Evolutionary conservation across 768 basidiomycete genomes (phyloP), one percentile per base, ranked within the genome.

Genomic region (Suillus brevipes): DNA sequence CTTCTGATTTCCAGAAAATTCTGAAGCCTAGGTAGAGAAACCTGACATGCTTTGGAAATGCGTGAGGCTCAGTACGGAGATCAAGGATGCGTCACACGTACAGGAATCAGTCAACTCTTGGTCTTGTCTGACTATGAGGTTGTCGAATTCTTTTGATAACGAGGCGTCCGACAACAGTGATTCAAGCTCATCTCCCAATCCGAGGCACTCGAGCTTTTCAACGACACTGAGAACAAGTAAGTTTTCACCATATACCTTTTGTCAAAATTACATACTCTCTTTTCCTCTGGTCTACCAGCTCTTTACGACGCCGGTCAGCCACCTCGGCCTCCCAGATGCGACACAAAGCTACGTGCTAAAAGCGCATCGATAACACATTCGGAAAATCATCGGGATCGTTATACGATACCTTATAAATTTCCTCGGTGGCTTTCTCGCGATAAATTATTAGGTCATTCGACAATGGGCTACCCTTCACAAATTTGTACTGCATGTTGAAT

Each of bases 121-220:
- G 53, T 55, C 53, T 55, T 55, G 31, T n/a, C 53, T 55, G 53
- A 55, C 31, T 20, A 55, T 10, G 20, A 55, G 53, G 20, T n/a
- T 55, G 20, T 55, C 53, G 10, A 55, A 55, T 55, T 34, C 31
- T 34, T 13, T 20, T 55, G 6, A 34, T 34, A 3, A 31, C 5
- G 53, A 55, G 53, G 31, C 53, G 6, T 55, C 53, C 10, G 20
- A 55, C 12, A 20, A 31, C 18, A 55, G 31, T 20, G 2, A 34
- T 55, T 55, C 31, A 34, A 55, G 20, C 20, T 55, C 53, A 34
- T 55, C 31, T 55, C 53, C 53, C 16, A 55, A 34, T 34, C 53
- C 53, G 53, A 55, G 53, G 31, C 20, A 34, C 31, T 55, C 5
- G 31, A 55, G 31, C n/a, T 34, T 55, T 20, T 14, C 52, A 53